phyloP scores from a whole-genome alignment of 345 rosid genomes.

The Heritiera fomes region DNA sequence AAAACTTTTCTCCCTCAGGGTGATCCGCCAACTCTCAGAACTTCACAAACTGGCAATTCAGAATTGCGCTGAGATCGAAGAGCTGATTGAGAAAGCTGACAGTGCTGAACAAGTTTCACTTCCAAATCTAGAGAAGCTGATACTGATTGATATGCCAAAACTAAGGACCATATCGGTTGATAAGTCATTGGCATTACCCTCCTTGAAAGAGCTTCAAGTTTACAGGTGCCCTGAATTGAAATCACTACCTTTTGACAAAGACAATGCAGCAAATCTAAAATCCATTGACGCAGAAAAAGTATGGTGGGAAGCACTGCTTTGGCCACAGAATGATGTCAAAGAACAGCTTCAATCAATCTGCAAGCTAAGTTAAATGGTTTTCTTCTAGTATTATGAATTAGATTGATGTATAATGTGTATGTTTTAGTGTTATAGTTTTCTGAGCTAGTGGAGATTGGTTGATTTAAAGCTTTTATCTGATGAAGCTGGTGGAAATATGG shows the following conservation, averaged over 20 bases:
- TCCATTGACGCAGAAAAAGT: conserved; percentile 7
- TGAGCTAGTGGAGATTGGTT: no score
- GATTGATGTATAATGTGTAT: not conserved
- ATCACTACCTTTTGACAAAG: conserved; percentile 25
- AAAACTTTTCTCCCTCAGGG: conserved; percentile 16
- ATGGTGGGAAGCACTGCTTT: conserved; percentile 22
- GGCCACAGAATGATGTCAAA: conserved; percentile 6
- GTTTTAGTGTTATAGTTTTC: no score
- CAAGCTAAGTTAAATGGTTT: conserved; percentile 6
- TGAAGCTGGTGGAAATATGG: no score
- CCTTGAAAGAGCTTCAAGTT: conserved; percentile 20
- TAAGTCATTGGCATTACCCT: conserved; percentile 29
- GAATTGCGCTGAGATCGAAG: conserved; percentile 14
- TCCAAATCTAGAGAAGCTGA: conserved; percentile 25
- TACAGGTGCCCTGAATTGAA: conserved; percentile 22
- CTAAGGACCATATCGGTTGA: conserved; percentile 24
- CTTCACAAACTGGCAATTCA: conserved; percentile 22
- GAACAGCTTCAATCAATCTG: conserved; percentile 14
- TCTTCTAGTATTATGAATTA: not conserved
- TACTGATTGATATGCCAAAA: conserved; percentile 30
- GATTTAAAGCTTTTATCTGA: no score
- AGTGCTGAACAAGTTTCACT: conserved; percentile 16
- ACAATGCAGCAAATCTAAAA: conserved; percentile 13
- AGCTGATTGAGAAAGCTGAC: conserved; percentile 23
- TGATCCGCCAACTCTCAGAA: conserved; percentile 30